A percentile compares a stretch with the other conserved stretches of the same genome.
Conservation (phyloP, 2,329 filamentous ascomycete species). For the Chaetomium olivaceum region DNA sequence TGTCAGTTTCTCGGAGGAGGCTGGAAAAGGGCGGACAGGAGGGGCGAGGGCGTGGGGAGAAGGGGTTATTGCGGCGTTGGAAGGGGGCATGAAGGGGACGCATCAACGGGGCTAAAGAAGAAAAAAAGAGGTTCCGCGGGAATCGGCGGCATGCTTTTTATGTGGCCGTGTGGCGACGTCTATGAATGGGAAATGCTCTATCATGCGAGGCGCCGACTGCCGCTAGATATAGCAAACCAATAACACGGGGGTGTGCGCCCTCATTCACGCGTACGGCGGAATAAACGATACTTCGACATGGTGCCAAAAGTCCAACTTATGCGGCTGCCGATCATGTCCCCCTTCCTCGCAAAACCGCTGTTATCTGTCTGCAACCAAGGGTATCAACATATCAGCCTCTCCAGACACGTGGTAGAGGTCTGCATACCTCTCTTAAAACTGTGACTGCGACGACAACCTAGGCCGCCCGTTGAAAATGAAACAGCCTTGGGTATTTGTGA, state of each 20-base stretch:
- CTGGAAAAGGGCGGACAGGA: conserved; percentile 37
- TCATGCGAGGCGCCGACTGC: not conserved
- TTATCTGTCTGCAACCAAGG: not conserved
- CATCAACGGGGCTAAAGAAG: not conserved
- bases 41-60: conserved; percentile 34
- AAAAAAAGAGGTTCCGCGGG: not conserved
- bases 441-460: not conserved
- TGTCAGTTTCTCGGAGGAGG: conserved; percentile 62
- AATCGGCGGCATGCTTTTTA: not conserved
- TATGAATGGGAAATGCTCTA: not conserved
- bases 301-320: not conserved
- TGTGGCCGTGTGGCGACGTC: not conserved
- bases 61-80: conserved; percentile 32
- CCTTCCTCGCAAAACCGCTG: not conserved
- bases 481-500: not conserved
- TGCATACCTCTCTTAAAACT: not conserved
- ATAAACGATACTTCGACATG: conserved; percentile 3
- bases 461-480: not conserved
- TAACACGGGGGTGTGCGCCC: not conserved
- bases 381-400: not conserved
- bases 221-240: not conserved
- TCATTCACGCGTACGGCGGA: not conserved
- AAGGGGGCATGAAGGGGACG: conserved; percentile 6
- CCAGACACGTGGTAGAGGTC: not conserved
- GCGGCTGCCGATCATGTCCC: not conserved